Conservation (phyloP, 169 alveolate species). For the Cyclospora cayetanensis region DNA sequence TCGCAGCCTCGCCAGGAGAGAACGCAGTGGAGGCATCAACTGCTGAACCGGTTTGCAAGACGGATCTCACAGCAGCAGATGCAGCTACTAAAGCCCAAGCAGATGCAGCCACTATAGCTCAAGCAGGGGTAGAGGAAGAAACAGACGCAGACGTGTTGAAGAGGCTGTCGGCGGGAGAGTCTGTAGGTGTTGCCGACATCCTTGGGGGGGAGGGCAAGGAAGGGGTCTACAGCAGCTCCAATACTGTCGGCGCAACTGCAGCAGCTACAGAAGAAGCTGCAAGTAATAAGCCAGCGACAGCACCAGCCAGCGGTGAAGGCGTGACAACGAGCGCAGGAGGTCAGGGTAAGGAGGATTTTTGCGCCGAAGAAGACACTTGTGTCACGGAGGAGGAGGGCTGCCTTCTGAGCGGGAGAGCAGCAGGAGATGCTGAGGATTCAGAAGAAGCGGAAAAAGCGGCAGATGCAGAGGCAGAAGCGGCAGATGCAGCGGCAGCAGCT, state of each 20-base stretch:
- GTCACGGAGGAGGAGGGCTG: not conserved
- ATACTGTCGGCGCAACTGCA: constrained; percentile 2
- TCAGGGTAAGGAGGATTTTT: not conserved
- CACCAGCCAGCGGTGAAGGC: not conserved
- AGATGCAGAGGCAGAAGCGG: not conserved
- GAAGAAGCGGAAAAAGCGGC: not conserved
- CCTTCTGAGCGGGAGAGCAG: not conserved
- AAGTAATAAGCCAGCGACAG: not conserved
- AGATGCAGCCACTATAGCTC: no score
- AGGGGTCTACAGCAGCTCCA: not conserved
- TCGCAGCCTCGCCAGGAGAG: not conserved
- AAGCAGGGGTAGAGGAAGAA: not conserved
- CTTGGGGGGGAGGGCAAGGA: no score
- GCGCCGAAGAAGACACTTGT: not conserved
- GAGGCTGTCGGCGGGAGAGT: not conserved
- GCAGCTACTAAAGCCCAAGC: no score
- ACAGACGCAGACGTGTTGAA: not conserved
- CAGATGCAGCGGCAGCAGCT: constrained; percentile 40
- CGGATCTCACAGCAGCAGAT: not conserved
- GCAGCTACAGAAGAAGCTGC: constrained; percentile 3
- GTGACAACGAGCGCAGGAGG: not conserved
- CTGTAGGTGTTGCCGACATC: not conserved
- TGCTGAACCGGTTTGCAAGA: not conserved
- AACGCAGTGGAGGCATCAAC: not conserved
- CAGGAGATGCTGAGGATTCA: not conserved